phyloP scores from a whole-genome alignment of 495 filamentous ascomycete genomes.

The Aspergillus campestris region DNA sequence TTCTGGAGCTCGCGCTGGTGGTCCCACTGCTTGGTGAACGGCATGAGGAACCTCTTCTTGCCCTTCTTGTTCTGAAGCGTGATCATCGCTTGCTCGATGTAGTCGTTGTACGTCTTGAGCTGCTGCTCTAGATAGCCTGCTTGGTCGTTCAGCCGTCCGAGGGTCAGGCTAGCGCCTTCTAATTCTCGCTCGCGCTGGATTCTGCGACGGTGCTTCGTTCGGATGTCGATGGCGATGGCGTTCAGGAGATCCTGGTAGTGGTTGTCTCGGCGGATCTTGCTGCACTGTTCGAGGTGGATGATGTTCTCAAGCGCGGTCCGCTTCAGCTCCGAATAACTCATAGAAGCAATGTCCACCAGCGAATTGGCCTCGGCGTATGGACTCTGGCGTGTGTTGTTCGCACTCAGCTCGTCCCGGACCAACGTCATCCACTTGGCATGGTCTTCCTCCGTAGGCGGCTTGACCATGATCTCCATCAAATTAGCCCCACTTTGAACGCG shows the following conservation, averaged over 20 bases:
- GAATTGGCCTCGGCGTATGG: conserved; percentile 87
- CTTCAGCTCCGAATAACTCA: conserved; percentile 90
- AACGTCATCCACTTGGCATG: conserved; percentile 79
- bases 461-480: conserved; percentile 90
- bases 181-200: conserved; percentile 86
- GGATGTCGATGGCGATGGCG: conserved; percentile 92
- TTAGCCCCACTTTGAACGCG: conserved; percentile 88
- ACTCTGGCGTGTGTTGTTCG: conserved; percentile 58
- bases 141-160: conserved; percentile 81
- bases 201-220: conserved; percentile 86
- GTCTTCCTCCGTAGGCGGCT: conserved; percentile 77
- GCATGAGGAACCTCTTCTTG: conserved; percentile 88
- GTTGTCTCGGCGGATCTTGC: conserved; percentile 83
- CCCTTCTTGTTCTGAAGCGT: conserved; percentile 98
- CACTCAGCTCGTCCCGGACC: conserved; percentile 72
- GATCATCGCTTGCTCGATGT: conserved; percentile 97
- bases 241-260: conserved; percentile 95
- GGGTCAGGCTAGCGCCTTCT: conserved; percentile 77
- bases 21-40: conserved; percentile 98
- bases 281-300: conserved; percentile 72
- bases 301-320: conserved; percentile 90
- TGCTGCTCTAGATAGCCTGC: conserved; percentile 88
- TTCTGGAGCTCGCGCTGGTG: conserved; percentile 92
- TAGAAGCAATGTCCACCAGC: conserved; percentile 77
- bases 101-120: conserved; percentile 95